A percentile compares a stretch with the other conserved stretches of the same genome.
Evolutionary conservation across 1,284 basidiomycete genomes (phyloP).

Genomic region (Trichosporon faecale): DNA sequence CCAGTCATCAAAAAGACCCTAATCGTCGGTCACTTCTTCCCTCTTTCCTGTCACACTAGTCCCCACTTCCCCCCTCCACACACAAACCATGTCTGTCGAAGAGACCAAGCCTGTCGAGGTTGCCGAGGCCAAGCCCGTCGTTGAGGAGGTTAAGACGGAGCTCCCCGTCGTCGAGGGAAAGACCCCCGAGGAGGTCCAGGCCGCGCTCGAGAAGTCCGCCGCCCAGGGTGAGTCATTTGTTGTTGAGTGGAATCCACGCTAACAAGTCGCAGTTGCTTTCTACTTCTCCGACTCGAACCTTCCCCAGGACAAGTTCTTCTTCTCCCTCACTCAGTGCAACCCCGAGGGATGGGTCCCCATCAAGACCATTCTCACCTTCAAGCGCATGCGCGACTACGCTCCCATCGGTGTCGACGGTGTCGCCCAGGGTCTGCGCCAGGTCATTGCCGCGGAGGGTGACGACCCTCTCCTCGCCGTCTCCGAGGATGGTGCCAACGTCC

Average conservation of each 20-base stretch:
- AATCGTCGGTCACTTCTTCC: background rate
- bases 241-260: background rate
- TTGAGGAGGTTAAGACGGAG: slow-evolving; percentile 21
- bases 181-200: slow-evolving; percentile 37
- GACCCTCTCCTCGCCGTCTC: slow-evolving; percentile 69
- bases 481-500: slow-evolving; percentile 67
- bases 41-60: background rate
- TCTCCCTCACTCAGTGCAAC: slow-evolving; percentile 71
- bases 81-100: slow-evolving; percentile 4
- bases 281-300: slow-evolving; percentile 97
- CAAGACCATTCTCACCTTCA: slow-evolving; percentile 86
- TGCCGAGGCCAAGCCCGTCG: slow-evolving; percentile 19
- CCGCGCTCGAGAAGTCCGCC: slow-evolving; percentile 34
- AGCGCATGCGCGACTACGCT: slow-evolving; percentile 80
- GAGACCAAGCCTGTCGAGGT: slow-evolving; percentile 6
- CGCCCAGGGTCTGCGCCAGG: slow-evolving; percentile 61
- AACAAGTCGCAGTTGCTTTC: slow-evolving; percentile 73
- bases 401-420: slow-evolving; percentile 65
- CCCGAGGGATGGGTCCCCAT: slow-evolving; percentile 88
- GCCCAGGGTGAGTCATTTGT: slow-evolving; percentile 43
- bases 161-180: slow-evolving; percentile 38
- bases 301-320: slow-evolving; percentile 98
- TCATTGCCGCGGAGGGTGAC: slow-evolving; percentile 39
- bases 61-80: background rate
- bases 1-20: background rate